Percentiles rank a stretch among this genome's conserved stretches.
phyloP scores from a whole-genome alignment of 2,329 filamentous ascomycete species.

The Fusarium sp. region DNA sequence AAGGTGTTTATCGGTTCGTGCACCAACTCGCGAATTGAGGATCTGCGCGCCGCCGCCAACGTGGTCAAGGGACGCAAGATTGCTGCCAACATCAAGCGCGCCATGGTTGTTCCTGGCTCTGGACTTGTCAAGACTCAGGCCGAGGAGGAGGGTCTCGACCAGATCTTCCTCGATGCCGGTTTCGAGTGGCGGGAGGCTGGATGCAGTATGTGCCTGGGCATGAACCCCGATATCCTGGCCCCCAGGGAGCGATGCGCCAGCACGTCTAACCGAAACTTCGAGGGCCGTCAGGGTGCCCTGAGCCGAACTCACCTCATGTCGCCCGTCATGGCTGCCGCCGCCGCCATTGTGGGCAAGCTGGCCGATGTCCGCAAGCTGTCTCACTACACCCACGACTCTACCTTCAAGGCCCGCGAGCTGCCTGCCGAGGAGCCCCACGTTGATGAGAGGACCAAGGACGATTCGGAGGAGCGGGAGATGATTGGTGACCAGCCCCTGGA shows the following conservation, averaged over 20 bases:
- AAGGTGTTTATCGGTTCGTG: conserved; percentile 99
- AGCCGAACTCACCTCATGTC: conserved; percentile 97
- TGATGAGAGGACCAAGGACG: conserved; percentile 64
- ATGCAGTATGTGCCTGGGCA: conserved; percentile 98
- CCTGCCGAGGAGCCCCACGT: conserved; percentile 59
- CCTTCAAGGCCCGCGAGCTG: conserved; percentile 68
- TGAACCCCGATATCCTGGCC: conserved; percentile 98
- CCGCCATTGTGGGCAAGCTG: conserved; percentile 89
- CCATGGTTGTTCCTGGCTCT: conserved; percentile 96
- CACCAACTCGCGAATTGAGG: conserved; percentile 97
- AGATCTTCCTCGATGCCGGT: conserved; percentile 90
- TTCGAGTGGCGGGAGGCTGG: conserved; percentile 99
- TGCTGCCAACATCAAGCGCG: conserved; percentile 88
- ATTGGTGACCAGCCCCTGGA: conserved; percentile 73
- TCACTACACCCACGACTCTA: conserved; percentile 67
- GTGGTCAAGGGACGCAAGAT: conserved; percentile 90
- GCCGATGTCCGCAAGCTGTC: conserved; percentile 88
- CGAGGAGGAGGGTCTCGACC: conserved; percentile 91
- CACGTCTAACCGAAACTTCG: conserved; percentile 97
- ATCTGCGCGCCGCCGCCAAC: conserved; percentile 86
- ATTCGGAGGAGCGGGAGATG: conserved; percentile 64
- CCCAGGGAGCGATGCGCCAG: conserved; percentile 94
- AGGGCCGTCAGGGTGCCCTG: conserved; percentile 92
- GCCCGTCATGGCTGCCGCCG: conserved; percentile 94
- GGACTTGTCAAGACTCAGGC: conserved; percentile 94